Evolutionary conservation across 2,329 filamentous ascomycete genomes (phyloP).

Genomic region (Colletotrichum lini): DNA sequence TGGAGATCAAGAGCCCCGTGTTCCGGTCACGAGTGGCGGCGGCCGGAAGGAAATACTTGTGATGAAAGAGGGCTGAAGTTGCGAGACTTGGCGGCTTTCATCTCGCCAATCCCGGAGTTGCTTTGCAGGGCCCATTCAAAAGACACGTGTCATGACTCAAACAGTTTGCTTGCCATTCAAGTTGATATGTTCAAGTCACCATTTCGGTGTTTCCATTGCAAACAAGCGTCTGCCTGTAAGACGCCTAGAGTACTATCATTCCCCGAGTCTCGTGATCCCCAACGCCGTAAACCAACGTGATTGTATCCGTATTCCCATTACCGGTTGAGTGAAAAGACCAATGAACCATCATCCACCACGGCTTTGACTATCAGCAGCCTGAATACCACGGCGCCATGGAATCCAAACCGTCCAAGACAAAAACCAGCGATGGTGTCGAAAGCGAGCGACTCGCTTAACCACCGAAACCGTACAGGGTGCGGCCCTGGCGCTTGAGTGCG

Average conservation of each 20-base stretch:
- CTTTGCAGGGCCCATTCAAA: background rate
- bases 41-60: slow-evolving; percentile 91
- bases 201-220: slow-evolving; percentile 44
- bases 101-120: too few species aligned
- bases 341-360: slow-evolving; percentile 26
- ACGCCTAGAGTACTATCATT: slow-evolving; percentile 44
- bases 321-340: slow-evolving; percentile 39
- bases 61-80: background rate
- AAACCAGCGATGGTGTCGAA: slow-evolving; percentile 12
- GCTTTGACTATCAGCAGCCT: background rate
- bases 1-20: slow-evolving; percentile 87
- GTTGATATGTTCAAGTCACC: slow-evolving; percentile 41
- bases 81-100: too few species aligned
- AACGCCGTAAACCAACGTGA: slow-evolving; percentile 47
- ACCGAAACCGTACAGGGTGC: slow-evolving; percentile 91
- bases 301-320: slow-evolving; percentile 41
- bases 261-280: slow-evolving; percentile 45
- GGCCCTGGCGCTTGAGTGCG: slow-evolving; percentile 77
- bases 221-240: slow-evolving; percentile 44
- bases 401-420: slow-evolving; percentile 1
- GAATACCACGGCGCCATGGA: slow-evolving; percentile 23
- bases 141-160: slow-evolving; percentile 16
- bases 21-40: slow-evolving; percentile 87
- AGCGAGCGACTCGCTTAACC: slow-evolving; percentile 69
- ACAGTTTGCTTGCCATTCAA: too few species aligned